Evolutionary conservation across 371 early-diverging fungal species (phyloP).

Genomic region (Rhizopus stolonifer): DNA sequence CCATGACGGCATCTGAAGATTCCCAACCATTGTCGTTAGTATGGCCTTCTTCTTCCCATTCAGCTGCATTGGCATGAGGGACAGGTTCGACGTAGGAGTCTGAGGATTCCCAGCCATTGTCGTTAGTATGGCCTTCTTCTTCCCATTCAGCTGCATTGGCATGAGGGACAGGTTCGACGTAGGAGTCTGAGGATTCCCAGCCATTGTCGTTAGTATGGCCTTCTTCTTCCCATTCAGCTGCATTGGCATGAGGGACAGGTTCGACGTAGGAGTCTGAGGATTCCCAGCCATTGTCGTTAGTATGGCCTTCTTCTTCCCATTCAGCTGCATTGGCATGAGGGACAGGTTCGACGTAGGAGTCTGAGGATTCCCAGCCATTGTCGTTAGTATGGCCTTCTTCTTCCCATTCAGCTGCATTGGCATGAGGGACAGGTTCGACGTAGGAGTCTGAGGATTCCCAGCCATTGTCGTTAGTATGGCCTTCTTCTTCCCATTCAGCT

Average conservation of each 20-base stretch:
- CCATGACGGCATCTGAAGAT: slow-evolving; percentile 18
- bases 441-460: slow-evolving; percentile 11
- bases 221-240: slow-evolving; percentile 3
- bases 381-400: slow-evolving; percentile 3
- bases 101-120: not conserved
- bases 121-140: not conserved
- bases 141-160: slow-evolving; percentile 9
- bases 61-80: slow-evolving; percentile 14
- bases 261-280: slow-evolving; percentile 19
- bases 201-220: slow-evolving; percentile 6
- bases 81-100: not conserved
- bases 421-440: not conserved
- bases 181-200: slow-evolving; percentile 17
- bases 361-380: slow-evolving; percentile 3
- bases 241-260: not conserved
- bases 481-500: slow-evolving; percentile 17
- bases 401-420: slow-evolving; percentile 6
- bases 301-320: not conserved
- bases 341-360: not conserved
- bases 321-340: not conserved
- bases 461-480: not conserved
- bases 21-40: slow-evolving; percentile 23
- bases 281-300: slow-evolving; percentile 23
- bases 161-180: not conserved
- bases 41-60: slow-evolving; percentile 27